phyloP scores from a whole-genome alignment of 2,329 filamentous ascomycete genomes.

The Clarireedia paspali region DNA sequence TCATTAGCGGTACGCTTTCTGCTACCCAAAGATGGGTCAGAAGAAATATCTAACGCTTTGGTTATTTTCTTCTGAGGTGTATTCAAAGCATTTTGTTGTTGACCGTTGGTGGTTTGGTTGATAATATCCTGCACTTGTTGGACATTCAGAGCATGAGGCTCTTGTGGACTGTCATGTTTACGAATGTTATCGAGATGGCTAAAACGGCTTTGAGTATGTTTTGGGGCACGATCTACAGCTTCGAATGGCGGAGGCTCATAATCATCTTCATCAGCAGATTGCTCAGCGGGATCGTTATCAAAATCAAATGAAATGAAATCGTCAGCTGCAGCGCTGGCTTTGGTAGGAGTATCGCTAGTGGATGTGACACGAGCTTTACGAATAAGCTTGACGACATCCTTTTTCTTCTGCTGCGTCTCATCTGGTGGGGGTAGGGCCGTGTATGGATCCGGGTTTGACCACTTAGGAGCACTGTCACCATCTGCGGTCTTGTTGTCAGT shows the following conservation, averaged over 20 bases:
- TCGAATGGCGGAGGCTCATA: conserved; percentile 18
- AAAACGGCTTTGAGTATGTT: background rate
- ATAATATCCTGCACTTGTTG: background rate
- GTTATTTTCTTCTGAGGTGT: background rate
- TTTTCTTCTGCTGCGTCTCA: conserved; percentile 64
- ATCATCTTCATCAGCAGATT: conserved; percentile 17
- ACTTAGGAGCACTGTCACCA: conserved; percentile 55
- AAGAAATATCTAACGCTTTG: conserved; percentile 20
- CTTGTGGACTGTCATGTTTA: conserved; percentile 1
- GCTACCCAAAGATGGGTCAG: conserved; percentile 46
- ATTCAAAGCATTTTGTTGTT: background rate
- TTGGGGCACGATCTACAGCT: background rate
- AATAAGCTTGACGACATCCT: conserved; percentile 84
- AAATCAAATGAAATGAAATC: conserved; percentile 89
- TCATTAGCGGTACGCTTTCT: conserved; percentile 71
- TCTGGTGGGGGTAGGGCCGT: conserved; percentile 77
- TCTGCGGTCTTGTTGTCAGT: conserved; percentile 31
- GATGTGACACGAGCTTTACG: conserved; percentile 73
- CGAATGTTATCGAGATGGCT: conserved; percentile 8
- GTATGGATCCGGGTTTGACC: conserved; percentile 96
- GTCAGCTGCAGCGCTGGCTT: conserved; percentile 51
- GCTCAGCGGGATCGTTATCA: conserved; percentile 36
- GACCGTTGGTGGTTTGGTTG: background rate
- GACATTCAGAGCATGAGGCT: background rate
- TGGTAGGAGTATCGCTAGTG: conserved; percentile 36